Evolutionary conservation across 106 monocot species (phyloP).

Genomic region (Gastrodia elata): DNA sequence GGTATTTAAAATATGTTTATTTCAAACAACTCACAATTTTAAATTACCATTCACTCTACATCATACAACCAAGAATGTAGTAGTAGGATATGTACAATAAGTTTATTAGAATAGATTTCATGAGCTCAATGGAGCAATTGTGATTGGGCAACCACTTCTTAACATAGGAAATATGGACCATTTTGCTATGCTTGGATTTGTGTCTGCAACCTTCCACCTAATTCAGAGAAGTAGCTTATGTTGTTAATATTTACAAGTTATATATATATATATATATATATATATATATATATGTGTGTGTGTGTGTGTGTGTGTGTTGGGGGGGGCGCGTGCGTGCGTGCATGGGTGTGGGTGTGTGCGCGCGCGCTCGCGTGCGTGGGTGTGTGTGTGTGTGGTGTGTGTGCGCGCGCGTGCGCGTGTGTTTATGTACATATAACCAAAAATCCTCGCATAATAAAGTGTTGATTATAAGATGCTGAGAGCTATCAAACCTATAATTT

Average conservation of each 20-base stretch:
- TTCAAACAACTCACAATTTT: no score
- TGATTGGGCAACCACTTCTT: constrained; percentile 61
- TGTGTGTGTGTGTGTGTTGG: no score
- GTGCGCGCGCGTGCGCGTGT: neutral
- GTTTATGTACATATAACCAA: neutral
- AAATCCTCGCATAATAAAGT: neutral
- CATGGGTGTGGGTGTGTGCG: no score
- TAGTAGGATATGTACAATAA: no score
- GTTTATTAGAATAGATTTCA: neutral
- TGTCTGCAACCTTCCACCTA: constrained; percentile 66
- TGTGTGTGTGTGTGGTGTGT: no score
- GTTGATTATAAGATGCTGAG: neutral
- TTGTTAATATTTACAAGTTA: no score
- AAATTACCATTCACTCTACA: no score
- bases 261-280: no score
- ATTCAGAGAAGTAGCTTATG: neutral
- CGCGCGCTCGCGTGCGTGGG: no score
- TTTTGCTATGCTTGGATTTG: constrained; percentile 46
- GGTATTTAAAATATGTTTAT: no score
- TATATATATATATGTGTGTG: neutral
- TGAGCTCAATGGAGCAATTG: constrained; percentile 12
- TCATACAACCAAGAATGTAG: no score
- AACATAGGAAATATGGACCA: constrained; percentile 71
- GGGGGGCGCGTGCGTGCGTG: no score
- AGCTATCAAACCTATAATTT: constrained; percentile 32